Conservation (phyloP, 208 protist genomes). For the Leptomonas seymouri region DNA sequence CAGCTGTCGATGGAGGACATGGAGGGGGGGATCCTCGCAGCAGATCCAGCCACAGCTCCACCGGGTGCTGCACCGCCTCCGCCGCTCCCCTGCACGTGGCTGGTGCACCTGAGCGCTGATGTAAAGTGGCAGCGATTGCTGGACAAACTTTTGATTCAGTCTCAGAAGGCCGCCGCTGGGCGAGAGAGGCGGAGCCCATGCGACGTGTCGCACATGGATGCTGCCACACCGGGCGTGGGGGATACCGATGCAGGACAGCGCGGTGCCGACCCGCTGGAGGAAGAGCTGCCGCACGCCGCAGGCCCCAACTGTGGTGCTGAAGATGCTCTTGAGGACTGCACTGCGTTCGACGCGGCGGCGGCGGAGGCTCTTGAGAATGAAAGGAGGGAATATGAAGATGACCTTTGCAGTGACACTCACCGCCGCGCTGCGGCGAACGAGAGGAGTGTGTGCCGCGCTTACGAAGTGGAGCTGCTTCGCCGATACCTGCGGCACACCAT, state of each 20-base stretch:
- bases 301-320: background rate
- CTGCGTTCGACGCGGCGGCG: no score
- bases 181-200: background rate
- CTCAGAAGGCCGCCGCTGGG: background rate
- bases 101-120: conserved; percentile 29
- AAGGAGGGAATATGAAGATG: no score
- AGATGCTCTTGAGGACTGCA: no score
- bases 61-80: background rate
- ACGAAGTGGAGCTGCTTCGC: conserved; percentile 21
- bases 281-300: no score
- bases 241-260: no score
- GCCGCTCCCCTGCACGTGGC: conserved; percentile 14
- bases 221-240: no score
- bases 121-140: background rate
- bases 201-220: no score
- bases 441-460: background rate
- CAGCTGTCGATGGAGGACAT: conserved; percentile 17
- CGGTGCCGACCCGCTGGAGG: no score
- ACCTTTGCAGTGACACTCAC: background rate
- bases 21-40: background rate
- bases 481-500: conserved; percentile 16
- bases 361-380: no score
- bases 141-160: conserved; percentile 7
- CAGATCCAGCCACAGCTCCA: background rate
- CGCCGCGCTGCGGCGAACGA: background rate